Evolutionary conservation across 306 rosid species (phyloP).

Genomic region (Quercus variabilis): DNA sequence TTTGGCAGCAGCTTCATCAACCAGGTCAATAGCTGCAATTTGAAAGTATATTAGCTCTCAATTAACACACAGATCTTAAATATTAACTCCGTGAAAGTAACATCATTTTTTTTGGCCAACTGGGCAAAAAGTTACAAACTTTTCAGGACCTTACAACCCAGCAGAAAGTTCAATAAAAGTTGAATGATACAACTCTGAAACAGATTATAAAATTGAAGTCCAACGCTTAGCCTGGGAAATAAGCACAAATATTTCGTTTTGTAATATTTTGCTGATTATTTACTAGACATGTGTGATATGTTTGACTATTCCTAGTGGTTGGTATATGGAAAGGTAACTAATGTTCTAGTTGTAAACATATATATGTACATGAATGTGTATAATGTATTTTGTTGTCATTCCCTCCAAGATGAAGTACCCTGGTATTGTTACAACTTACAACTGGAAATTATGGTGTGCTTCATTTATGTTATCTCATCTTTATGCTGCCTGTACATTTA

Average conservation of each 20-base stretch:
- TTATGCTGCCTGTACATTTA: constrained; percentile 3
- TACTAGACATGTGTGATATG: not conserved
- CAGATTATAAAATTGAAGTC: not conserved
- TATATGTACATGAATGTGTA: not conserved
- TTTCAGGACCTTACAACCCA: not conserved
- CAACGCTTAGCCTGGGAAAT: not conserved
- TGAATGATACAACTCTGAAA: not conserved
- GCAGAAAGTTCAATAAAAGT: not conserved
- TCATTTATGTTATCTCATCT: not conserved
- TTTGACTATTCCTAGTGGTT: not conserved
- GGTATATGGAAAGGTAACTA: constrained; percentile 12
- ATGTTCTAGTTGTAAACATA: not conserved
- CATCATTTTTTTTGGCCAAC: not conserved
- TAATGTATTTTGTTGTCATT: not conserved
- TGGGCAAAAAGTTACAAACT: not conserved
- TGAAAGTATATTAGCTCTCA: constrained; percentile 9
- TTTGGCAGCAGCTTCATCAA: constrained; percentile 99
- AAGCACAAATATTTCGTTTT: not conserved
- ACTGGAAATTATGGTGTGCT: not conserved
- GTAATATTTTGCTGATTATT: not conserved
- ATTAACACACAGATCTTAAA: not conserved
- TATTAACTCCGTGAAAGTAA: not conserved
- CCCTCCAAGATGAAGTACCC: not conserved
- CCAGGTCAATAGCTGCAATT: constrained; percentile 89
- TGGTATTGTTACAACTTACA: not conserved